Conservation (phyloP, 768 basidiomycete species). For the Trametes cubensis region DNA sequence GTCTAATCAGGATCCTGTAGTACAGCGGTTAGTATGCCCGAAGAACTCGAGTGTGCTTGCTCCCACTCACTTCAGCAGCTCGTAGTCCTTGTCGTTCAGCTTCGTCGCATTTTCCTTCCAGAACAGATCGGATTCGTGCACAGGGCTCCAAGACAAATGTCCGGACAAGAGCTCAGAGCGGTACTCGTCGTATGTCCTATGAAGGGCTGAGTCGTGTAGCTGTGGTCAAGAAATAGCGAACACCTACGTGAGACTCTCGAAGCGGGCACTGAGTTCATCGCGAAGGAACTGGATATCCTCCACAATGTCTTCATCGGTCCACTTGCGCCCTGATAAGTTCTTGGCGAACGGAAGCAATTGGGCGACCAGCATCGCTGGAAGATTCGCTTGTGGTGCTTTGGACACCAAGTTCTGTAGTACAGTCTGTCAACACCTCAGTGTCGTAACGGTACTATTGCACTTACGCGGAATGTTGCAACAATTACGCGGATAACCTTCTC, state of each 20-base stretch:
- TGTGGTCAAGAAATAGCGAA: background rate
- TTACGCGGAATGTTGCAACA: constrained; percentile 86
- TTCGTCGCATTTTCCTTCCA: constrained; percentile 95
- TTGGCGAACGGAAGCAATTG: constrained; percentile 85
- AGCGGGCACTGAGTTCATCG: constrained; percentile 82
- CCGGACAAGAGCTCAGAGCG: constrained; percentile 87
- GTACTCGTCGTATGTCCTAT: constrained; percentile 95
- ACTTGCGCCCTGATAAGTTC: constrained; percentile 82
- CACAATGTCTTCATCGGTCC: constrained; percentile 92
- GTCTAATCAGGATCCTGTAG: constrained; percentile 67
- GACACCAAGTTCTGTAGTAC: constrained; percentile 76
- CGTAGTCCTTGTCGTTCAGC: constrained; percentile 82
- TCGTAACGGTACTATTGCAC: constrained; percentile 14
- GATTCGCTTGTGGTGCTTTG: constrained; percentile 84
- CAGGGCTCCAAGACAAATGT: constrained; percentile 93
- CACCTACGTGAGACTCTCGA: constrained; percentile 87
- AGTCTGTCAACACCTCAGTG: background rate
- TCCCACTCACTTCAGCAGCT: constrained; percentile 73
- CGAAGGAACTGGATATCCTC: constrained; percentile 89
- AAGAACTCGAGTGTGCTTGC: background rate
- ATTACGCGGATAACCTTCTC: constrained; percentile 96
- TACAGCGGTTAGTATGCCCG: background rate
- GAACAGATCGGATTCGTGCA: constrained; percentile 95
- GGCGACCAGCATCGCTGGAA: constrained; percentile 90
- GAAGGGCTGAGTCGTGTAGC: background rate